Base-by-base conservation (phyloP, 805 yeast genomes). In the Pichia ethanolica region DNA sequence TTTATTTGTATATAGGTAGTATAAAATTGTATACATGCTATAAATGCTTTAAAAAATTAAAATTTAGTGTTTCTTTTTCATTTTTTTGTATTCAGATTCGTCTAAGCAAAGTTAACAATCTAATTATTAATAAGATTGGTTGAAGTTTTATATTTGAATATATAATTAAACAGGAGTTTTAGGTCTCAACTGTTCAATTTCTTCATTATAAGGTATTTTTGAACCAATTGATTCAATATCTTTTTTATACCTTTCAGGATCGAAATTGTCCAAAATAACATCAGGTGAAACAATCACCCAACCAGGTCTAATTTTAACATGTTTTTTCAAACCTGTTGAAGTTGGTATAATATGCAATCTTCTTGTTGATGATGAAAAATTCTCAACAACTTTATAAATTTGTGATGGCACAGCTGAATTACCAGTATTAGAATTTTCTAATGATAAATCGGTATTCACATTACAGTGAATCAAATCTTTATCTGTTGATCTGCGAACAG, bases 211-310 rank as follows among this genome's bases (percentile, higher is more conserved):
- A 2, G 91, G 89, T 1, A 89, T 77, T 63, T 75, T 81, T 59
- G 59, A 65, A 44, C 79, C 88, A 51, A 72, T 64, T 44, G 52
- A 54, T 20, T 59, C 58, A 11, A 79, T 69, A 38, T 78, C 79
- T 20, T 59, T 59, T 46, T 71, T 70, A 61, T 76, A 83, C 8
- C 62, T 61, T 4, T 54, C 54, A 3, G 82, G 73, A 6, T 71
- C 70, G 53, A 90, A 87, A 61, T 87, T 88, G 62, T 87, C 79
- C 33, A 88, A 60, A 56, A 88, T 65, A 4, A 85, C 79, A 66
- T 89, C 96, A 0, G 97, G 97, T 58, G 89, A 77, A 75, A 87
- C 71, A 9, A 89, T 78, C 5, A 88, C 93, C 98, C 98, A 90
- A 5, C 98, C 98, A 9, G 81, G 82, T 60, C 97, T 78, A 52